Percentiles rank a stretch among this genome's conserved stretches.
Evolutionary conservation across 164 flowering plant species (phyloP).

Genomic region (Umbilicus rupestris): DNA sequence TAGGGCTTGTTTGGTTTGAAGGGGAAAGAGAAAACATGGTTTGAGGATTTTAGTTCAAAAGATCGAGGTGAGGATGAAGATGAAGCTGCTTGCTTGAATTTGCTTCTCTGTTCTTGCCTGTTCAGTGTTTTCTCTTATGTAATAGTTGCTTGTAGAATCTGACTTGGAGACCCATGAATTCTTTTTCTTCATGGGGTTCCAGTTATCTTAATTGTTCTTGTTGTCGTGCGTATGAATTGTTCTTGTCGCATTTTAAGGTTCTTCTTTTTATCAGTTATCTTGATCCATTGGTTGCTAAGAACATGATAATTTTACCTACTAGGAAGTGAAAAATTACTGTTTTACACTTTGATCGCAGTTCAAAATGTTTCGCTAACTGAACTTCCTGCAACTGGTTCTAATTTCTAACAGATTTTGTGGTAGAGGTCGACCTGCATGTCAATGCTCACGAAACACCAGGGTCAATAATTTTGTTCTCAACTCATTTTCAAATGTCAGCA

Average conservation of each 20-base stretch:
- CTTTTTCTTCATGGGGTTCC: conserved; percentile 2
- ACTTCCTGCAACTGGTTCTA: neutral
- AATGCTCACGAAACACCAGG: neutral
- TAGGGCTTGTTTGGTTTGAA: too few relatives aligned
- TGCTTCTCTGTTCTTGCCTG: conserved; percentile 7
- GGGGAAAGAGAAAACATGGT: too few relatives aligned
- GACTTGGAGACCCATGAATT: neutral
- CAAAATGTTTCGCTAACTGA: neutral
- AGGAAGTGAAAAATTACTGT: neutral
- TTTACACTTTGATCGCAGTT: neutral
- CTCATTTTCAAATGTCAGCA: neutral
- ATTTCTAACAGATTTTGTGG: neutral
- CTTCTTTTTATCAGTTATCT: neutral
- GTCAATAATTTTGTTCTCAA: neutral
- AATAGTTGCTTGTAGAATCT: neutral
- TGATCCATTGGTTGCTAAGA: neutral
- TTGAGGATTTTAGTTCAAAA: too few relatives aligned
- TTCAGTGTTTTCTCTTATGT: conserved; percentile 5
- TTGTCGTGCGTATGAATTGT: neutral
- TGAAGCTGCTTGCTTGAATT: neutral
- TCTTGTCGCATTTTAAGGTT: neutral
- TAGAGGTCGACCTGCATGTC: neutral
- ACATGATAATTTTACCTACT: too few relatives aligned
- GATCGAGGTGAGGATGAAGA: too few relatives aligned
- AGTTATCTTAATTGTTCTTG: neutral